Base-by-base conservation (phyloP, 345 rosid genomes). In the Hibiscus mutabilis region DNA sequence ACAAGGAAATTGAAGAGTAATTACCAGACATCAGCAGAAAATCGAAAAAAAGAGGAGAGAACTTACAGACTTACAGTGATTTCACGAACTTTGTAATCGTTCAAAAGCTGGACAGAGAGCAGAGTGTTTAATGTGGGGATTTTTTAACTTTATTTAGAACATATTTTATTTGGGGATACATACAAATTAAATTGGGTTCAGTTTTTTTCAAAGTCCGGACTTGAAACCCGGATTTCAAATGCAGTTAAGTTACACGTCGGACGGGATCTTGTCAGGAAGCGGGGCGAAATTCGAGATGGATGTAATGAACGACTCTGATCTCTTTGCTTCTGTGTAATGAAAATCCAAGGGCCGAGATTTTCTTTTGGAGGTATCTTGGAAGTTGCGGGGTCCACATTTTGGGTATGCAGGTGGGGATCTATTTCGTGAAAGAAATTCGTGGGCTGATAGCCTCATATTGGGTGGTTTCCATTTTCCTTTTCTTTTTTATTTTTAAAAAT, bases 221-320 rank as follows among this genome's bases (percentile, higher is more conserved):
- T 80, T 81, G 84, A 87, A 86, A 83, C 70, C 75, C 87, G 83
- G 91, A 84, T 78, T 88, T 89, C 73, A 89, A 87, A 85, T 76
- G 80, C 79, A 58, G 74, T 86, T 84, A 77, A 87, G 60, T 82
- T 85, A 85, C 93, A 86, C 83, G 83, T 86, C 44, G 69, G 79
- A 78, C 25, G 62, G 42, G 24, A 68, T 6, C 35, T 21, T 67
- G 59, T 67, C 42, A 27, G 42, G 49, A 67, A 67, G 11, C 0
- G 70, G 24, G 15, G 11, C 22, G 68, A 49, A 35, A 68, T 57
- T 75, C 55, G 60, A 65, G 68, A 35, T 29, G 5, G 44, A 40
- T 22, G 0, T 2, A 8, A 74, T 77, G 64, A 74, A 83, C 92
- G 92, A 86, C 14, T 24, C n/a, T 12, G 88, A 91, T 82, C 75